Conservation (phyloP, 1,284 basidiomycete genomes). For the Trametes sp. region DNA sequence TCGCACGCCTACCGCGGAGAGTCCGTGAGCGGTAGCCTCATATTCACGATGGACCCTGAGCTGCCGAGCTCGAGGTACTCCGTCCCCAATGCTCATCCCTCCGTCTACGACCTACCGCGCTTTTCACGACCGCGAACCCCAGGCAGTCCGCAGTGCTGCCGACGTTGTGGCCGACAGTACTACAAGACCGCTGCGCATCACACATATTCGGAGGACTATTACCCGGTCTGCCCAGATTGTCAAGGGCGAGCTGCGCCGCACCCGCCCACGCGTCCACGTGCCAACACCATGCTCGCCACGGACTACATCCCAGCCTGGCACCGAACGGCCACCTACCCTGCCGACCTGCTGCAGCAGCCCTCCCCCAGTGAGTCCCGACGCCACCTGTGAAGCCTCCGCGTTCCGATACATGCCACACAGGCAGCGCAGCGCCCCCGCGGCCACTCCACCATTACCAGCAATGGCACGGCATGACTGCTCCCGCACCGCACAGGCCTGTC, state of each 20-base stretch:
- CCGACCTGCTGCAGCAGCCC: conserved; percentile 1
- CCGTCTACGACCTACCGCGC: conserved; percentile 21
- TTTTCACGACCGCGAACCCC: neutral
- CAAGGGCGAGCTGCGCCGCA: neutral
- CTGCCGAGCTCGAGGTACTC: neutral
- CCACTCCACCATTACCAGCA: conserved; percentile 6
- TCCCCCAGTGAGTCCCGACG: neutral
- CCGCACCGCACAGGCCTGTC: conserved; percentile 1
- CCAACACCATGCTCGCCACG: conserved; percentile 5
- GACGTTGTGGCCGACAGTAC: conserved; percentile 18
- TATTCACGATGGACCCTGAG: conserved; percentile 30
- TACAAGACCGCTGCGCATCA: neutral
- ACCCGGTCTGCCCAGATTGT: conserved; percentile 8
- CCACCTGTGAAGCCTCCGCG: neutral
- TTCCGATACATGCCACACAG: conserved; percentile 1
- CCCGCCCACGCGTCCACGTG: neutral
- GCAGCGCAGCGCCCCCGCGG: conserved; percentile 1
- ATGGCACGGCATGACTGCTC: conserved; percentile 8
- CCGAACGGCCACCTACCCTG: neutral
- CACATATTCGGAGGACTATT: neutral
- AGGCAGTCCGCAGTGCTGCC: conserved; percentile 4
- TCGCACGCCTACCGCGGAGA: conserved; percentile 1
- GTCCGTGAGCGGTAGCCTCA: conserved; percentile 23
- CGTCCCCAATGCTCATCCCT: neutral
- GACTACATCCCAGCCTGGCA: conserved; percentile 20